Evolutionary conservation across 2,329 filamentous ascomycete species (phyloP).

Genomic region (Fonsecaea pedrosoi): DNA sequence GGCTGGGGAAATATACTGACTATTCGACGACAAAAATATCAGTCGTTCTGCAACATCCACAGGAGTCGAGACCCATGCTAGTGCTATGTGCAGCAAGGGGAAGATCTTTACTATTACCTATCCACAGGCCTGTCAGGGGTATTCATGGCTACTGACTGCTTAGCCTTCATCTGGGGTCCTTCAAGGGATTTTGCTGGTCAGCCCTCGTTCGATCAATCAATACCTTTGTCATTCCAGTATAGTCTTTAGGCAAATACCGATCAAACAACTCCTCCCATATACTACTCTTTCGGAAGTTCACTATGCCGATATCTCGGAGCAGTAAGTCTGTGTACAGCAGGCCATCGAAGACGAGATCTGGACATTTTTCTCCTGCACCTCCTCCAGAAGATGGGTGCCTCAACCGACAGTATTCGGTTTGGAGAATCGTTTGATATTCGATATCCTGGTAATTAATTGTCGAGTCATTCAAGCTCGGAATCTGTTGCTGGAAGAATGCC

Average conservation of each 20-base stretch:
- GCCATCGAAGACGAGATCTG: slow-evolving; percentile 77
- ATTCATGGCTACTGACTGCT: background rate
- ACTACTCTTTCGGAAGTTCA: slow-evolving; percentile 47
- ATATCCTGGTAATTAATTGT: slow-evolving; percentile 47
- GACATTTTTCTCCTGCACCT: slow-evolving; percentile 67
- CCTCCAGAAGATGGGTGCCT: slow-evolving; percentile 64
- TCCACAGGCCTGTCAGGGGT: background rate
- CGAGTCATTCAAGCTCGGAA: slow-evolving; percentile 45
- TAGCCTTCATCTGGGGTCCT: background rate
- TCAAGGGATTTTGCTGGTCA: background rate
- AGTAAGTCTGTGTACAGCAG: slow-evolving; percentile 77
- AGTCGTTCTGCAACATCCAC: background rate
- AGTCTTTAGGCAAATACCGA: slow-evolving; percentile 51
- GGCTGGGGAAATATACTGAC: background rate
- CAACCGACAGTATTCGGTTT: slow-evolving; percentile 72
- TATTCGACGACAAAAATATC: background rate
- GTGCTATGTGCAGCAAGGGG: background rate
- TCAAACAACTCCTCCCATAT: slow-evolving; percentile 44
- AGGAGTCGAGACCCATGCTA: background rate
- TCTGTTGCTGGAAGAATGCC: slow-evolving; percentile 65
- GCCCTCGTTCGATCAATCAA: slow-evolving; percentile 35
- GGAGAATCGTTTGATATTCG: slow-evolving; percentile 64
- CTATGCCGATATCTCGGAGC: slow-evolving; percentile 68
- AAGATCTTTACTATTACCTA: background rate
- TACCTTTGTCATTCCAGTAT: slow-evolving; percentile 50